A percentile compares a stretch with the other conserved stretches of the same genome.
These are phyloP conservation scores for Acmispon strigosus DNA, from an alignment of 306 rosid genomes.

Conservation along the genomic window DNA sequence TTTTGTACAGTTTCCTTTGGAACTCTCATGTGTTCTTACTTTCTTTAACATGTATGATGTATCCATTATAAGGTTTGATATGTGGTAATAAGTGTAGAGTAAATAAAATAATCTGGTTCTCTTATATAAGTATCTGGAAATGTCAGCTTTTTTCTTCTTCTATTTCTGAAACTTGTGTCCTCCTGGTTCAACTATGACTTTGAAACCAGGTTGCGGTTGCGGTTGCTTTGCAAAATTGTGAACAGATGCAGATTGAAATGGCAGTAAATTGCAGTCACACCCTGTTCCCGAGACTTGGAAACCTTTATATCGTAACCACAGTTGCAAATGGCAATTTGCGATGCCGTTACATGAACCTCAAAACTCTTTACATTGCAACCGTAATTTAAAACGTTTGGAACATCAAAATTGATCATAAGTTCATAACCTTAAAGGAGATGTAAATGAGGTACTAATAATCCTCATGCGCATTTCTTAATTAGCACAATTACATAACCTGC, in stretches of 20 bases:
- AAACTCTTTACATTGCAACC: no score
- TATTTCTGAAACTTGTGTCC: neutral
- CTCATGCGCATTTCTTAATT: neutral
- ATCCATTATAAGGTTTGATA: neutral
- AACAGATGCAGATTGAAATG: no score
- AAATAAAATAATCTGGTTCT: neutral
- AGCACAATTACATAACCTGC: neutral
- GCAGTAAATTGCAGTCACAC: no score
- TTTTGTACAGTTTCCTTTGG: neutral
- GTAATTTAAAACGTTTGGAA: no score
- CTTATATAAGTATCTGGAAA: neutral
- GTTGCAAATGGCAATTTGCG: no score
- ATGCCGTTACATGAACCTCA: no score
- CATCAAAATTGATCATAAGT: neutral
- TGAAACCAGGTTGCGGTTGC: no score
- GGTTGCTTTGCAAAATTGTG: no score
- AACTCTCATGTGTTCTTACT: neutral
- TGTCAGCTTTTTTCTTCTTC: neutral
- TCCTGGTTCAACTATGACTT: neutral
- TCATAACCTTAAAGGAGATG: neutral
- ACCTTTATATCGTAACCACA: no score
- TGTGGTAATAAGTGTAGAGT: neutral
- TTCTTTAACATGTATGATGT: neutral
- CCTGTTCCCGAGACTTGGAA: no score
- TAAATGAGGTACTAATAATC: neutral